A percentile compares a stretch with the other conserved stretches of the same genome.
Evolutionary conservation across 1,139 yeast species (phyloP).

Genomic region (Hanseniaspora uvarum): DNA sequence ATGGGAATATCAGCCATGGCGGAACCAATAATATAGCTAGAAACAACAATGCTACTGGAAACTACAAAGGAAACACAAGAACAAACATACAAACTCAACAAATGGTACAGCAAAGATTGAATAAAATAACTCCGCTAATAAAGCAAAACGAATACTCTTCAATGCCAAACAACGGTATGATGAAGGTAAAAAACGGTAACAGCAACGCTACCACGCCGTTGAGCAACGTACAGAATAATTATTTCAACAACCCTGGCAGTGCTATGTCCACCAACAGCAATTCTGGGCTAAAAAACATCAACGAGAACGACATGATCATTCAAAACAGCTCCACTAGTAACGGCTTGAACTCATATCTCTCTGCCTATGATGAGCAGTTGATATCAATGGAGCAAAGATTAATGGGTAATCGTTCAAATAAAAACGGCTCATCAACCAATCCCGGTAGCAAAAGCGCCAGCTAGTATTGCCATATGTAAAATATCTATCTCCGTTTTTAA

Average conservation of each 20-base stretch:
- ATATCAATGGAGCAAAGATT: constrained; percentile 64
- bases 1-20: background rate
- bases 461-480: too few relatives aligned
- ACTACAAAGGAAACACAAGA: background rate
- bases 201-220: constrained; percentile 16
- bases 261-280: background rate
- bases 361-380: constrained; percentile 56
- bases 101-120: constrained; percentile 39
- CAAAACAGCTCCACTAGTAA: background rate
- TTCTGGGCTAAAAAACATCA: background rate
- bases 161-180: background rate
- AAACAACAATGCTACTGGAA: background rate
- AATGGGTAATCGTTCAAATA: constrained; percentile 32
- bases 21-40: background rate
- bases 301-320: background rate
- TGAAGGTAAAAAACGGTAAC: background rate
- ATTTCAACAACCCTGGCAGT: constrained; percentile 23
- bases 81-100: constrained; percentile 21
- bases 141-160: constrained; percentile 10
- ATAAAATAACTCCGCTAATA: constrained; percentile 25
- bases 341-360: constrained; percentile 43
- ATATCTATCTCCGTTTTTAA: too few relatives aligned
- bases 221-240: constrained; percentile 1
- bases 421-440: constrained; percentile 21
- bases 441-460: background rate